These are phyloP conservation scores for Ramaria sp. DNA, from an alignment of 768 basidiomycete species.

Conservation along the genomic window DNA sequence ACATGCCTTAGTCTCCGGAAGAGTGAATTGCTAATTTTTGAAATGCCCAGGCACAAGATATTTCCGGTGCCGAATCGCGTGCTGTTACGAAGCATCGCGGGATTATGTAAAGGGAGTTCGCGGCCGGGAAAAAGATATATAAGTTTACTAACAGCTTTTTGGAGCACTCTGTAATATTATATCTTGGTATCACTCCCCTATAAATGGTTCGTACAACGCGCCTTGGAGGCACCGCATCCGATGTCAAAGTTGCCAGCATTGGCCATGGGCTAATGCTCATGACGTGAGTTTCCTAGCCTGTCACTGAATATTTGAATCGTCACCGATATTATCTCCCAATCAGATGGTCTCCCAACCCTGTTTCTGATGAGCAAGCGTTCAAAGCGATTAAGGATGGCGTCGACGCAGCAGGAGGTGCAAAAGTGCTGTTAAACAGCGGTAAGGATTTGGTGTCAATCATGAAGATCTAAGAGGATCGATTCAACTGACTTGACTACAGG, in stretches of 20 bases:
- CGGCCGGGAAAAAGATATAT: no score
- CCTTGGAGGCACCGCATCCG: slow-evolving; percentile 8
- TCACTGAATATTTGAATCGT: not conserved
- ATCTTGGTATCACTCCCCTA: no score
- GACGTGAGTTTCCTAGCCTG: slow-evolving; percentile 27
- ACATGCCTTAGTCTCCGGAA: no score
- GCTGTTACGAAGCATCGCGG: no score
- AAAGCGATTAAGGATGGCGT: slow-evolving; percentile 46
- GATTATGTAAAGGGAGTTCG: no score
- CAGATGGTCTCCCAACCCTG: slow-evolving; percentile 33
- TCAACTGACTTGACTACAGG: slow-evolving; percentile 18
- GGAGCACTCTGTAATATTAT: no score
- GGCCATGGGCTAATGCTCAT: slow-evolving; percentile 45
- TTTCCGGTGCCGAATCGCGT: no score
- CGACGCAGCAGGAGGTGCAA: slow-evolving; percentile 31
- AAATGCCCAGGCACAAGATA: no score
- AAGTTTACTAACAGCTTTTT: no score
- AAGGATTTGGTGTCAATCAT: not conserved
- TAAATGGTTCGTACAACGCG: not conserved
- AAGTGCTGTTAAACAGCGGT: slow-evolving; percentile 44
- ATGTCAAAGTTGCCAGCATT: slow-evolving; percentile 1
- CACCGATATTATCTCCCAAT: not conserved
- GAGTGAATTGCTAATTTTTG: no score
- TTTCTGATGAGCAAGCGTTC: slow-evolving; percentile 50
- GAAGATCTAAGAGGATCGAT: not conserved